These are phyloP conservation scores for Wickerhamomyces alni DNA, from an alignment of 805 yeast genomes.

Conservation along the genomic window DNA sequence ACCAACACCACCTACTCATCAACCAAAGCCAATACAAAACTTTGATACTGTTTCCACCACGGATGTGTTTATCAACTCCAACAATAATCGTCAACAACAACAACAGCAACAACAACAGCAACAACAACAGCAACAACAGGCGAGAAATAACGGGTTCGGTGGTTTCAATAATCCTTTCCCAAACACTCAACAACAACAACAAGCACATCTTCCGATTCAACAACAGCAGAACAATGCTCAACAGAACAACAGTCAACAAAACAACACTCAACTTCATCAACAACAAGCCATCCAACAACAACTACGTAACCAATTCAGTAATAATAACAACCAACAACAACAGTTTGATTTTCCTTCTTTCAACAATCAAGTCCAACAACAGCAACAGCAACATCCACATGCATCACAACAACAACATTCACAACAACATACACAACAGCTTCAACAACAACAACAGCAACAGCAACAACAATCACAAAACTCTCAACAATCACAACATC, in stretches of 20 bases:
- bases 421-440: slow-evolving; percentile 9
- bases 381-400: neutral
- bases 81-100: slow-evolving; percentile 8
- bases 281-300: neutral
- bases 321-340: slow-evolving; percentile 6
- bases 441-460: slow-evolving; percentile 5
- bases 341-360: slow-evolving; percentile 11
- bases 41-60: slow-evolving; percentile 90
- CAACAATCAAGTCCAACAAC: neutral
- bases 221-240: slow-evolving; percentile 4
- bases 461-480: slow-evolving; percentile 5
- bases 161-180: neutral
- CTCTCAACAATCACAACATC: slow-evolving; percentile 18
- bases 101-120: slow-evolving; percentile 18
- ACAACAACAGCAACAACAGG: neutral
- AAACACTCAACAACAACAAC: slow-evolving; percentile 9
- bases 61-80: slow-evolving; percentile 69
- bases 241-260: neutral
- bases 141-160: neutral
- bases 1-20: slow-evolving; percentile 44
- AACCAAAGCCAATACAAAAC: slow-evolving; percentile 48
- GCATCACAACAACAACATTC: slow-evolving; percentile 6
- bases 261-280: neutral
- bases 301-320: neutral
- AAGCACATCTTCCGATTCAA: slow-evolving; percentile 1